phyloP scores from a whole-genome alignment of 1,284 basidiomycete genomes.

The Flammula alnicola region DNA sequence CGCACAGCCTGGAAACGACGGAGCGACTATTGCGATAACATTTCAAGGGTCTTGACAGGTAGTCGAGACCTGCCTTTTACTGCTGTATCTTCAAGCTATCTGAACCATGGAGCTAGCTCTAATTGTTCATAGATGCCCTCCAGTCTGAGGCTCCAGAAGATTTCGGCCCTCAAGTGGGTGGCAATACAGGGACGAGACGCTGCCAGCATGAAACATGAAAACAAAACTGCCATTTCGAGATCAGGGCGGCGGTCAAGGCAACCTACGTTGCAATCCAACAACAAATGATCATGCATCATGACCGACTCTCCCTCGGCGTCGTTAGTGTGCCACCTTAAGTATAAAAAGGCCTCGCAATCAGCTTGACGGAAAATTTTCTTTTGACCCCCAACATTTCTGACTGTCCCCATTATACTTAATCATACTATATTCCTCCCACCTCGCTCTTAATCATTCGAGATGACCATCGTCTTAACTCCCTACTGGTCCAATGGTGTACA shows the following conservation, averaged over 20 bases:
- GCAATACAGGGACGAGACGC: background rate
- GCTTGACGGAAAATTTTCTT: conserved; percentile 1
- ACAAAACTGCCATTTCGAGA: conserved; percentile 14
- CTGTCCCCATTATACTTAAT: background rate
- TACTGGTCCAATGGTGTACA: conserved; percentile 72
- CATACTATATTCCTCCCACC: background rate
- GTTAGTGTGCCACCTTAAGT: conserved; percentile 6
- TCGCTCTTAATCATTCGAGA: conserved; percentile 27
- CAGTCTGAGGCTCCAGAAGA: too few species aligned
- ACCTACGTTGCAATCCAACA: conserved; percentile 26
- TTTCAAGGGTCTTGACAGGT: too few species aligned
- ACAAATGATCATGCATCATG: conserved; percentile 9
- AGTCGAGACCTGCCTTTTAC: too few species aligned
- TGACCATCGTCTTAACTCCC: conserved; percentile 72
- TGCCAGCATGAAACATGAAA: conserved; percentile 20
- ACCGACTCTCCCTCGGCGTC: conserved; percentile 20
- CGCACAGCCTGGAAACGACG: background rate
- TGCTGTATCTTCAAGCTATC: too few species aligned
- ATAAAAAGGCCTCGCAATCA: conserved; percentile 19
- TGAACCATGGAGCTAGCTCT: too few species aligned
- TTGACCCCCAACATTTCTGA: conserved; percentile 16
- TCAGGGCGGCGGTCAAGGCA: conserved; percentile 25
- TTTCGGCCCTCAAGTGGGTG: conserved; percentile 5
- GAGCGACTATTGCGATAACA: too few species aligned
- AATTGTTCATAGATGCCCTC: too few species aligned